Evolutionary conservation across 139 green algal genomes (phyloP).

Genomic region (Trebouxia sp.): DNA sequence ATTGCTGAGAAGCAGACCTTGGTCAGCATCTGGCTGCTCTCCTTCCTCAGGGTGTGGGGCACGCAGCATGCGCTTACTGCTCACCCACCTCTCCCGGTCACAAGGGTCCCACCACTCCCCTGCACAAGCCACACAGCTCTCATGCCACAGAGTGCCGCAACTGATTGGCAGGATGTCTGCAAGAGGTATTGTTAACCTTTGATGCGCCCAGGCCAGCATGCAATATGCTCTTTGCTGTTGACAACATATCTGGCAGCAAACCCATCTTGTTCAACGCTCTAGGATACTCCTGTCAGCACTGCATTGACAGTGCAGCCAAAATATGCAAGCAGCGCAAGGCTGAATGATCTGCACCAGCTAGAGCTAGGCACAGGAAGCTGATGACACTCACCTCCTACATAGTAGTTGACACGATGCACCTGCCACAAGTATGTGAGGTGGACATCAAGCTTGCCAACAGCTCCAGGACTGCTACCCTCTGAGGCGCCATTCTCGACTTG

Average conservation of each 20-base stretch:
- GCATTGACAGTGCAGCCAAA: no score
- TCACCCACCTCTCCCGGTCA: neutral
- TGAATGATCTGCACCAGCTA: no score
- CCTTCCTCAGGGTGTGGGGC: slow-evolving; percentile 39
- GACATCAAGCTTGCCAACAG: slow-evolving; percentile 70
- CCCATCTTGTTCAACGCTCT: no score
- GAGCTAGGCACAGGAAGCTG: no score
- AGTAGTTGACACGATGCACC: slow-evolving; percentile 92
- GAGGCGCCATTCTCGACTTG: slow-evolving; percentile 38
- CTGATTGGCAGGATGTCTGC: no score
- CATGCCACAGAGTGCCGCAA: neutral
- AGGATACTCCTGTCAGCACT: no score
- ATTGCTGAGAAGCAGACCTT: no score
- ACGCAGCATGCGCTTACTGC: slow-evolving; percentile 29
- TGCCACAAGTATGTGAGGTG: slow-evolving; percentile 89
- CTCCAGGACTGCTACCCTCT: slow-evolving; percentile 26
- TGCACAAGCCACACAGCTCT: neutral
- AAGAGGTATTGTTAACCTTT: no score
- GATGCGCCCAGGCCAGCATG: no score
- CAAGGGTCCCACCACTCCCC: slow-evolving; percentile 22
- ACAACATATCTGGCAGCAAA: no score
- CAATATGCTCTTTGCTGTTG: no score
- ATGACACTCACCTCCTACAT: slow-evolving; percentile 54
- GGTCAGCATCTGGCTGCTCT: slow-evolving; percentile 32
- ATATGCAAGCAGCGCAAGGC: no score